Conservation (phyloP, 805 yeast species). For the Saccharomycopsis schoenii region DNA sequence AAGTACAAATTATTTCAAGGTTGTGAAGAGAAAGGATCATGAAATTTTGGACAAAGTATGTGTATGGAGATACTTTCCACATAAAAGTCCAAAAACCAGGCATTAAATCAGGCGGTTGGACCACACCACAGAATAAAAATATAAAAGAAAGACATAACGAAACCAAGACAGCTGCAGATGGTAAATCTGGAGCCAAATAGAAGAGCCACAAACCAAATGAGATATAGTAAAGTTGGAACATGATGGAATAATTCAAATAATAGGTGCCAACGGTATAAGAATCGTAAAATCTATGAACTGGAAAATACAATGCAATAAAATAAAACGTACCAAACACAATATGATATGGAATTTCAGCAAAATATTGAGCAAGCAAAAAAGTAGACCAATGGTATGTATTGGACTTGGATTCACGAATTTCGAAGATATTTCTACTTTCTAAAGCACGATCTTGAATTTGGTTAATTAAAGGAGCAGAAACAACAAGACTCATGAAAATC, state of each 20-base stretch:
- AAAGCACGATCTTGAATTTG: slow-evolving; percentile 55
- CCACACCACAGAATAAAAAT: slow-evolving; percentile 61
- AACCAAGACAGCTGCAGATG: slow-evolving; percentile 53
- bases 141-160: slow-evolving; percentile 48
- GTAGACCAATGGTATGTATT: slow-evolving; percentile 68
- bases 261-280: slow-evolving; percentile 46
- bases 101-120: slow-evolving; percentile 37
- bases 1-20: slow-evolving; percentile 39
- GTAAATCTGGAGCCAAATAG: slow-evolving; percentile 54
- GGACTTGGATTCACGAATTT: slow-evolving; percentile 60
- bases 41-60: slow-evolving; percentile 56
- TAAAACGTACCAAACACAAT: slow-evolving; percentile 39
- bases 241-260: slow-evolving; percentile 36
- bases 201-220: slow-evolving; percentile 46
- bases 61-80: slow-evolving; percentile 66
- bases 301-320: slow-evolving; percentile 44
- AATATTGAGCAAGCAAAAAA: slow-evolving; percentile 41
- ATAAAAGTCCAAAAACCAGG: slow-evolving; percentile 83
- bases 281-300: slow-evolving; percentile 32
- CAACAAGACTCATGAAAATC: slow-evolving; percentile 47
- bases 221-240: slow-evolving; percentile 41
- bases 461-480: slow-evolving; percentile 48
- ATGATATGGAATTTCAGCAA: slow-evolving; percentile 55
- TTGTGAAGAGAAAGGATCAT: slow-evolving; percentile 40
- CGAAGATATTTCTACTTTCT: slow-evolving; percentile 50